Evolutionary conservation across 257 asterid genomes (phyloP), one percentile per base, ranked within the genome.

Genomic region (Gardenia jasminoides): DNA sequence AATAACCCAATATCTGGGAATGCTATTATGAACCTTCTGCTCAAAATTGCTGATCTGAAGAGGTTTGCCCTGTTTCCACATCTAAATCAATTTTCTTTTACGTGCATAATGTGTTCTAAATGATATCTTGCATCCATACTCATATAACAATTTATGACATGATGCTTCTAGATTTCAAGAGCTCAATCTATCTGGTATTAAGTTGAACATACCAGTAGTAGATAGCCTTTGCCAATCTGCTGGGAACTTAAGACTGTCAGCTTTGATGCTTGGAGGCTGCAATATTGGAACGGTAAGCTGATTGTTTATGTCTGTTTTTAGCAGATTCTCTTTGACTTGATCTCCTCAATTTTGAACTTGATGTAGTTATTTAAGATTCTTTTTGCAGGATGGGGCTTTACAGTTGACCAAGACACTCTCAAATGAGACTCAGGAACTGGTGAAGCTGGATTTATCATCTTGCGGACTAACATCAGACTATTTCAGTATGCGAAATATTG

Each of bases 171-270:
- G 99, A 84, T 91, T 96, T 89, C 96, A 92, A 87, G 97, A 91
- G 86, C 94, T 96, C 82, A 85, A 85, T 86, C 84, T 96, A 76
- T 85, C 79, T 81, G 97, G 97, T 72, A 89, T 96, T 80, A 93
- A 94, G 86, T 90, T 96, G 82, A 87, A 91, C 91, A 90, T 87
- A 85, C 91, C 92, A 65, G 91, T 93, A 75, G 87, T 91, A 75
- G 93, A 86, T 81, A 81, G 90, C 88, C 92, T 96, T 79, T 92
- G 98, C 86, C 88, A 86, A 84, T 88, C 93, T 78, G 89, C 90
- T 75, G 83, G 82, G 79, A 85, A 76, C 65, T 82, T 96, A 81
- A 86, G 89, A 87, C 87, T 96, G 85, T 90, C 97, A 62, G 97
- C 90, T 33, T 85, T 96, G 91, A 84, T 92, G 88, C 92, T 96